Evolutionary conservation across 345 rosid species (phyloP).

Genomic region (Schrenkiella parvula): DNA sequence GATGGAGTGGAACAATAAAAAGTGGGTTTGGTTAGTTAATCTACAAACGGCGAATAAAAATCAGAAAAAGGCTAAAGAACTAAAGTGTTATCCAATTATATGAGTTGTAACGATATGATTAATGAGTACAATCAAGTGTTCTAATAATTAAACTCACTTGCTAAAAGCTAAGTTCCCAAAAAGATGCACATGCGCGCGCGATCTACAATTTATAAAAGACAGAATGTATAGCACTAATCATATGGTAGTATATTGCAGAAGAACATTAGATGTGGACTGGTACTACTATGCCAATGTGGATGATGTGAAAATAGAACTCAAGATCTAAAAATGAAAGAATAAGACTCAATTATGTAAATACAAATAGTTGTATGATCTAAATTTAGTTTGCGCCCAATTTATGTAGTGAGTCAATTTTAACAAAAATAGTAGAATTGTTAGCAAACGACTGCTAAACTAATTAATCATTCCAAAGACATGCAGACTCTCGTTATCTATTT

Average conservation of each 20-base stretch:
- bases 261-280: background rate
- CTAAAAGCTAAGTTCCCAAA: slow-evolving; percentile 19
- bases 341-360: background rate
- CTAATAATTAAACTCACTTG: slow-evolving; percentile 32
- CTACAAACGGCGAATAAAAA: slow-evolving; percentile 26
- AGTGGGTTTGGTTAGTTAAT: slow-evolving; percentile 31
- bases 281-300: background rate
- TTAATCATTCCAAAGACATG: background rate
- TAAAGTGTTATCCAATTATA: slow-evolving; percentile 24
- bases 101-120: slow-evolving; percentile 19
- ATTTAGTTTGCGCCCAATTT: background rate
- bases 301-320: background rate
- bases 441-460: background rate
- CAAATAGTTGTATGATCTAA: background rate
- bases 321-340: background rate
- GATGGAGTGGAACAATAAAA: slow-evolving; percentile 18
- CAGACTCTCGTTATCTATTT: background rate
- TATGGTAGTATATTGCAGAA: background rate
- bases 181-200: slow-evolving; percentile 29
- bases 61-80: slow-evolving; percentile 25
- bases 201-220: slow-evolving; percentile 1
- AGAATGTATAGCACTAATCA: slow-evolving; percentile 4
- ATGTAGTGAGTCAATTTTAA: background rate
- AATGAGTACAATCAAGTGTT: slow-evolving; percentile 33
- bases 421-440: background rate